These are phyloP conservation scores for Magnaporthiopsis incrustans DNA, from an alignment of 2,329 filamentous ascomycete species.

Conservation along the genomic window DNA sequence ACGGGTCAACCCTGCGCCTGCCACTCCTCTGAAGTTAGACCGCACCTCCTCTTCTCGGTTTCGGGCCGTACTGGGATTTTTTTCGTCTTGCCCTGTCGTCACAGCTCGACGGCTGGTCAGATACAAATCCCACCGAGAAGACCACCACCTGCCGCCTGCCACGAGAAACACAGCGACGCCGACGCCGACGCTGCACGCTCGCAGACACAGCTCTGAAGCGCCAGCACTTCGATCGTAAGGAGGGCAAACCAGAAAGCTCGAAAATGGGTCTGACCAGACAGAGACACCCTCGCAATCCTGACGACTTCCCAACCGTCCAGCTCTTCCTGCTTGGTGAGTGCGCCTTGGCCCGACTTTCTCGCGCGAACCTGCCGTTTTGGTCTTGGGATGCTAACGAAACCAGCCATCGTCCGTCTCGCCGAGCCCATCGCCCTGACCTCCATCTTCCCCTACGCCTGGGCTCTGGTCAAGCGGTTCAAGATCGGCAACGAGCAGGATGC, in stretches of 20 bases:
- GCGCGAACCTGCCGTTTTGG: neutral
- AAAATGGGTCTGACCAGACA: conserved; percentile 45
- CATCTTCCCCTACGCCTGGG: conserved; percentile 88
- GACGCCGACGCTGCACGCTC: conserved; percentile 1
- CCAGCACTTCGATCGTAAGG: conserved; percentile 36
- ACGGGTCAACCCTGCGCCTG: neutral
- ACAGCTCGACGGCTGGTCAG: no score
- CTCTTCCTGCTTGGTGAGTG: conserved; percentile 74
- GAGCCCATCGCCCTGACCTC: conserved; percentile 90
- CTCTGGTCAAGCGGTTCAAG: conserved; percentile 68
- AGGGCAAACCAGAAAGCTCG: conserved; percentile 19
- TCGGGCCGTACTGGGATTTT: no score
- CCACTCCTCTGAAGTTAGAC: neutral
- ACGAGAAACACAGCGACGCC: neutral
- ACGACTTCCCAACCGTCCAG: conserved; percentile 74
- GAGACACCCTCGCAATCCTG: conserved; percentile 49
- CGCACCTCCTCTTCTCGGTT: no score
- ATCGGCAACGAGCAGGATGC: conserved; percentile 67
- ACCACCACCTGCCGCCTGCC: neutral
- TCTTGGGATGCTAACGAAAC: neutral
- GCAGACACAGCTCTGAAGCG: conserved; percentile 15
- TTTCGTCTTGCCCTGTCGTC: no score
- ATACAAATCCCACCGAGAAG: no score
- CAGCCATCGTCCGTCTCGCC: conserved; percentile 85
- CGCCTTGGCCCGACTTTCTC: conserved; percentile 8